Conservation (phyloP, 164 flowering plant genomes). For the Aristolochia fimbriata region DNA sequence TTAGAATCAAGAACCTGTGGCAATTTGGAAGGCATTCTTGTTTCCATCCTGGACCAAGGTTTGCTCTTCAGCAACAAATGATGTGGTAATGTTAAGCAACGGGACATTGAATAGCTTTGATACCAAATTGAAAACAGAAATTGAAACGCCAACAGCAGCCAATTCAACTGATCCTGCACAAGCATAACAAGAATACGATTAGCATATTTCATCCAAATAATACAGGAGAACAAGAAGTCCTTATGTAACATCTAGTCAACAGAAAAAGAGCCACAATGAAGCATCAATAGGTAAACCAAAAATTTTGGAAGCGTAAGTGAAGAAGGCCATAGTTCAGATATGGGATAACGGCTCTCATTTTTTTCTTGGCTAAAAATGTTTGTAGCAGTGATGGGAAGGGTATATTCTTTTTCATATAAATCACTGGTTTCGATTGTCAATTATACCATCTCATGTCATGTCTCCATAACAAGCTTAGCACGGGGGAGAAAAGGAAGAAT, state of each 20-base stretch:
- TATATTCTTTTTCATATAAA: too few relatives aligned
- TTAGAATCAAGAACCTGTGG: neutral
- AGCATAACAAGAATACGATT: neutral
- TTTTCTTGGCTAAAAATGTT: neutral
- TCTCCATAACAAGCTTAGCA: too few relatives aligned
- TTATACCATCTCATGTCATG: too few relatives aligned
- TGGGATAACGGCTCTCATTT: neutral
- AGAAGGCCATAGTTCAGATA: neutral
- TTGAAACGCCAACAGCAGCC: conserved; percentile 97
- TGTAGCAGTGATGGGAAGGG: too few relatives aligned
- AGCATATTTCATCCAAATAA: neutral
- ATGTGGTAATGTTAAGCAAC: conserved; percentile 82
- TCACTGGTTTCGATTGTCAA: too few relatives aligned
- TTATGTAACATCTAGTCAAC: neutral
- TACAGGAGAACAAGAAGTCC: neutral
- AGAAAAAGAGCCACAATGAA: neutral
- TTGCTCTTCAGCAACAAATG: conserved; percentile 95
- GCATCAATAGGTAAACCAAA: neutral
- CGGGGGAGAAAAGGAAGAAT: too few relatives aligned
- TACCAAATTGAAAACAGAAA: conserved; percentile 79
- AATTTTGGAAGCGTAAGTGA: neutral
- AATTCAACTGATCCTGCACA: conserved; percentile 74
- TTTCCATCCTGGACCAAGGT: conserved; percentile 27
- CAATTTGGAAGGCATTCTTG: conserved; percentile 6
- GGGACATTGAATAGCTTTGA: conserved; percentile 92